A percentile compares a stretch with the other conserved stretches of the same genome.
Conservation (phyloP, 1,284 basidiomycete genomes). For the Inonotus hispidus region DNA sequence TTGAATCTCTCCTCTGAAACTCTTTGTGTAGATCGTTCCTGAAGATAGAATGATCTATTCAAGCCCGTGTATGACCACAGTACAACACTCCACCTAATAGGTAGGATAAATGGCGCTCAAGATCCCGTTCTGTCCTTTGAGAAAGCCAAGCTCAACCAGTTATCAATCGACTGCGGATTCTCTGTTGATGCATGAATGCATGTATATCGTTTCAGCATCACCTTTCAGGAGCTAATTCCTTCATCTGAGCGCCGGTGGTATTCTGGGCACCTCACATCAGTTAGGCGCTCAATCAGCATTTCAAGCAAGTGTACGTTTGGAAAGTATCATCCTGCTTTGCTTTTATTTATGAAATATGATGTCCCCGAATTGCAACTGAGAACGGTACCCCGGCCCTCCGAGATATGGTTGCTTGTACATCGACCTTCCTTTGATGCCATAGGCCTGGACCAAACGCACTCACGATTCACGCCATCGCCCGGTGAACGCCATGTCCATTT, state of each 20-base stretch:
- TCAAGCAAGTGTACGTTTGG: no score
- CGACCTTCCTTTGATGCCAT: no score
- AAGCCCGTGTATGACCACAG: neutral
- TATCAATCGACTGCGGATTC: no score
- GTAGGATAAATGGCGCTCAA: neutral
- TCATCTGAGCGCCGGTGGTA: neutral
- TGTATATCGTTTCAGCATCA: neutral
- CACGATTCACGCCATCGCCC: no score
- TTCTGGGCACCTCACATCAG: no score
- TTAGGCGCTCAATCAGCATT: no score
- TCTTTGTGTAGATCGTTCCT: neutral
- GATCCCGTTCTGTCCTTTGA: neutral
- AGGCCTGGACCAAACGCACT: no score
- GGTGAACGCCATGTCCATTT: no score
- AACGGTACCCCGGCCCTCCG: neutral
- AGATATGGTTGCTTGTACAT: neutral
- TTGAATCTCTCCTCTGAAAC: neutral
- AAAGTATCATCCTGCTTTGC: neutral
- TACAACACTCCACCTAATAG: neutral
- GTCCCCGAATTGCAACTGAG: neutral
- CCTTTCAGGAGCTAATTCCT: neutral
- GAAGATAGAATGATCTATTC: neutral
- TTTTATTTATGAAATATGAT: neutral
- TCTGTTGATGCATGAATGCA: neutral
- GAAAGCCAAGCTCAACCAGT: neutral